phyloP scores from a whole-genome alignment of 192 early-diverging fungal species.

The Pecoramyces ruminantium region DNA sequence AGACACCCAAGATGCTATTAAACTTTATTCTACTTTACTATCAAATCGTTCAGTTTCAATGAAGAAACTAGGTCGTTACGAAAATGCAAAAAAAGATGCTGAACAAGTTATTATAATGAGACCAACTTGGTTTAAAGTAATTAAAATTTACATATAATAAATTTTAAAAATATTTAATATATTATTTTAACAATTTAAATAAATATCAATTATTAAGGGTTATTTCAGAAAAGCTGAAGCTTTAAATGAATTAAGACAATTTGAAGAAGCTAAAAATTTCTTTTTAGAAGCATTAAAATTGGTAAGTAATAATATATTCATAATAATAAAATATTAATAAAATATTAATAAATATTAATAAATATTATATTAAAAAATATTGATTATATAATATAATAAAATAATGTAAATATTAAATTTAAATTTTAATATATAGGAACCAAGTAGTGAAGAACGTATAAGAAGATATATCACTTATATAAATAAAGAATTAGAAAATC shows the following conservation, averaged over 20 bases:
- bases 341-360: slow-evolving; percentile 16
- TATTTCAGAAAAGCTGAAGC: slow-evolving; percentile 47
- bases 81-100: background rate
- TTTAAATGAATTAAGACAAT: slow-evolving; percentile 20
- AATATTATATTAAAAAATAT: background rate
- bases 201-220: too few relatives aligned
- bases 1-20: background rate
- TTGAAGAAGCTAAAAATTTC: slow-evolving; percentile 23
- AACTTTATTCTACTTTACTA: background rate
- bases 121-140: background rate
- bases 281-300: slow-evolving; percentile 20
- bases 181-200: too few relatives aligned
- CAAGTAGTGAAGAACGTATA: slow-evolving; percentile 1
- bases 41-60: background rate
- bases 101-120: background rate
- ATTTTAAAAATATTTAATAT: too few relatives aligned
- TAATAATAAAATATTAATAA: slow-evolving; percentile 33
- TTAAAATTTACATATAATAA: background rate
- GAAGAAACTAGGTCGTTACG: background rate
- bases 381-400: background rate
- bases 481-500: slow-evolving; percentile 3
- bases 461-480: slow-evolving; percentile 9
- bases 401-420: slow-evolving; percentile 16
- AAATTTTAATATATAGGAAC: slow-evolving; percentile 4
- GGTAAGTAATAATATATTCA: slow-evolving; percentile 29